Conservation (phyloP, 2,329 filamentous ascomycete genomes). For the Lachnellula hyalina region DNA sequence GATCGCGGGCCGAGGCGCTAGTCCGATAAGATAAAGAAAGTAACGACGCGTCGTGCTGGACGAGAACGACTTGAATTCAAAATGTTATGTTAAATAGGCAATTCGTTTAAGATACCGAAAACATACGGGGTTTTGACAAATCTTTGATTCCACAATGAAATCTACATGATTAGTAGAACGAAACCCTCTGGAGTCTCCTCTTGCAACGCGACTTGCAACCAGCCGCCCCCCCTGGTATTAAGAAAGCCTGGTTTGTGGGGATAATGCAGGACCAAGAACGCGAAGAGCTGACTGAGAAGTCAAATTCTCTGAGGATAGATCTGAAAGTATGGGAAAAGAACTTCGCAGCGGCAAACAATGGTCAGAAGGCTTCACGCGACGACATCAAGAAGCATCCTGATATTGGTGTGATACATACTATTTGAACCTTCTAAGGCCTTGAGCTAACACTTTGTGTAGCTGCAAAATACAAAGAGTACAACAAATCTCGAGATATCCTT, state of each 20-base stretch:
- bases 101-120: too few relatives aligned
- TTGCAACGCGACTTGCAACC: not conserved
- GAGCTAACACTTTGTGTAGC: conserved; percentile 15
- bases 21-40: conserved; percentile 3
- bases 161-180: not conserved
- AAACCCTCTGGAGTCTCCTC: not conserved
- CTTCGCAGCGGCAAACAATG: conserved; percentile 57
- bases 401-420: conserved; percentile 52
- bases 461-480: conserved; percentile 71
- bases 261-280: conserved; percentile 24
- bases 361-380: conserved; percentile 64
- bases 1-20: not conserved
- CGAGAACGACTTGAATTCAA: not conserved
- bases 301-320: conserved; percentile 55
- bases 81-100: not conserved
- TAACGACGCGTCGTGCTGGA: not conserved
- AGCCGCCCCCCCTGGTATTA: not conserved
- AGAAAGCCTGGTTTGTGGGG: not conserved
- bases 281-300: conserved; percentile 27
- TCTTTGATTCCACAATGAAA: not conserved
- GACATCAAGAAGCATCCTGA: conserved; percentile 69
- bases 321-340: conserved; percentile 70
- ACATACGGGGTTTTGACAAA: too few relatives aligned
- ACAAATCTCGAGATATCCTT: conserved; percentile 56
- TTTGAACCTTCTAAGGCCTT: not conserved